Base-by-base conservation (phyloP, 2,329 filamentous ascomycete species). In the Aspergillus floridensis region DNA sequence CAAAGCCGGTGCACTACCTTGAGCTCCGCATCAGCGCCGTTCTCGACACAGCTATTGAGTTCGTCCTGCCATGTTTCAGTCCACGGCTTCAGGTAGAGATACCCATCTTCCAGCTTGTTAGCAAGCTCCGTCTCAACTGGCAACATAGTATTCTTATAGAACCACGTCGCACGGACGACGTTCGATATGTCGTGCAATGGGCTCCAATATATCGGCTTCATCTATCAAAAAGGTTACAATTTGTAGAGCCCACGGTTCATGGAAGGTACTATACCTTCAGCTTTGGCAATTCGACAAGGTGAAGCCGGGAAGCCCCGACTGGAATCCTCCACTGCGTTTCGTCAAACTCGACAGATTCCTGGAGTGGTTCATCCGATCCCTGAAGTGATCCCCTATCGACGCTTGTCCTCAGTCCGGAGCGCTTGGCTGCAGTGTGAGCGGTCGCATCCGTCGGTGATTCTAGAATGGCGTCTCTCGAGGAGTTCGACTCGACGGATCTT, bases 121-220 rank as follows among this genome's bases (percentile, higher is more conserved):
- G 95, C 92, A 35, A 97, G 88, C 16, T 86, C 80, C 0, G 91
- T 85, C 63, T 96, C 91, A 5, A 99, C 85, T 0, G 95, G 95
- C 59, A 91, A 80, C 92, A 98, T 96, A 1, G 90, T 93, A 70
- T 97, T 93, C 78, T 89, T 90, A 76, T 98, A 98, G 73, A 99
- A 99, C 95, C 95, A 99, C 0, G 93, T 98, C 0, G 90, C 92
- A 65, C 95, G 84, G 59, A 89, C 83, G 1, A 98, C 92, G 38
- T 87, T 82, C 6, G 91, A 89, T 32, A 96, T 85, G 70, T 98
- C 95, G 68, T 96, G 92, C 32, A 98, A 84, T 7, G 95, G 93
- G 19, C 89, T 93, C 95, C 95, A 99, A 73, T 99, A 99, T 60
- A 98, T 97, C 0, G 95, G 95, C 74, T 93, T 91, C 92, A 99